phyloP scores from a whole-genome alignment of 331 rosid species.

The Telfairia occidentalis region DNA sequence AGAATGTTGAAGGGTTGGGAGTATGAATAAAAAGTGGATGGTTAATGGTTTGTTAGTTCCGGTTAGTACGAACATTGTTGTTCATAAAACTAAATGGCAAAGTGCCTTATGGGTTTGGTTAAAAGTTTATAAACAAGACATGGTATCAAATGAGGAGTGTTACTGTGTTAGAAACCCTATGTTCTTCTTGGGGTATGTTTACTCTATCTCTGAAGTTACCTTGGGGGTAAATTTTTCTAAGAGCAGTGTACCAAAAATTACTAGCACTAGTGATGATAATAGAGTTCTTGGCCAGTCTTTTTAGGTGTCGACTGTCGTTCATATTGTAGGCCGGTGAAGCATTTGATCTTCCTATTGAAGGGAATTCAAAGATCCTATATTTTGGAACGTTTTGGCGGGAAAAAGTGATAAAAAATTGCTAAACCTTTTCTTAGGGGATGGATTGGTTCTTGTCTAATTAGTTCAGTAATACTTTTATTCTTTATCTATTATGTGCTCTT shows the following conservation, averaged over 20 bases:
- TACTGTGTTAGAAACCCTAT: background rate
- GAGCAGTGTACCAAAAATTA: background rate
- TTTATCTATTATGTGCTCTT: background rate
- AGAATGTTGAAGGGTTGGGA: background rate
- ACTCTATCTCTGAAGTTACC: background rate
- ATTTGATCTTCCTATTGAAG: background rate
- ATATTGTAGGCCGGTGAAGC: background rate
- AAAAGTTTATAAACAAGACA: background rate
- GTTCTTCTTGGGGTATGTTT: background rate
- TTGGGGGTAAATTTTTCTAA: background rate
- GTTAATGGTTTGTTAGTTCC: background rate
- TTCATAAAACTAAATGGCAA: background rate
- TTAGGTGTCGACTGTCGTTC: background rate
- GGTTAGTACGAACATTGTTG: background rate
- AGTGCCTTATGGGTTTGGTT: background rate
- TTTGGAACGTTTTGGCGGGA: background rate
- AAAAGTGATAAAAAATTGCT: background rate
- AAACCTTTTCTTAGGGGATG: background rate
- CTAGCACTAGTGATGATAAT: background rate
- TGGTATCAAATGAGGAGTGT: background rate
- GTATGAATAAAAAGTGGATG: background rate
- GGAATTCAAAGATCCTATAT: background rate
- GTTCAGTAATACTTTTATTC: background rate
- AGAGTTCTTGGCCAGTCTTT: background rate
- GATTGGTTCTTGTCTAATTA: background rate